Evolutionary conservation across 2,329 filamentous ascomycete species (phyloP), one percentile per base, ranked within the genome.

Genomic region (Verticillium albo-atrum): DNA sequence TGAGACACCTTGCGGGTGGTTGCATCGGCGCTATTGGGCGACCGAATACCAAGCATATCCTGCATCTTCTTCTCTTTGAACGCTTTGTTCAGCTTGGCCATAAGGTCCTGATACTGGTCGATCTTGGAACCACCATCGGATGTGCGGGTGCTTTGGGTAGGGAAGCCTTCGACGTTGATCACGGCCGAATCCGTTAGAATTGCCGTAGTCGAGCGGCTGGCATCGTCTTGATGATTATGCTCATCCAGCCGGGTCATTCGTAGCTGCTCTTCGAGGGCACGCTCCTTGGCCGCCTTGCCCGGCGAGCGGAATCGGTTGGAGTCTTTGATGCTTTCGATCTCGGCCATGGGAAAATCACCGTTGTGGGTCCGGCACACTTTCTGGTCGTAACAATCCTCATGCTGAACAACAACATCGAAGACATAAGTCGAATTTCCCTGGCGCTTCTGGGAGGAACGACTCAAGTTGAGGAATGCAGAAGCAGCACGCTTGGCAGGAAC

Each of bases 271-370:
- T n/a, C n/a, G n/a, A n/a, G n/a, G n/a, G n/a, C n/a, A n/a, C n/a
- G n/a, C n/a, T n/a, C 7, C 25, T 27, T 53, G 10, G 4, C 14
- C 14, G 51, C 14, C n/a, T n/a, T 15, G 15, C 51, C 15, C 7
- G 51, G 25, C 17, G 51, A 27, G 15, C 17, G 6, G 57, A 60
- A 63, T 14, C 61, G 59, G 10, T 32, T 37, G 52, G 61, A 51
- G 57, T 55, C 50, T 42, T 51, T 32, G 54, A 61, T 63, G 51
- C 59, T 57, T n/a, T 37, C 51, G 14, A 64, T 61, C 26, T 61
- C 57, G 25, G 61, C 62, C 14, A 37, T 12, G 2, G 56, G 50
- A 23, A 58, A 54, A 25, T 55, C 51, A 15, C 51, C 54, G 12
- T 57, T 58, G n/a, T 55, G 54, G 55, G 59, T 56, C 4, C 60